Evolutionary conservation across 2,329 filamentous ascomycete species (phyloP), one percentile per base, ranked within the genome.

Genomic region (Ascochyta lentis): DNA sequence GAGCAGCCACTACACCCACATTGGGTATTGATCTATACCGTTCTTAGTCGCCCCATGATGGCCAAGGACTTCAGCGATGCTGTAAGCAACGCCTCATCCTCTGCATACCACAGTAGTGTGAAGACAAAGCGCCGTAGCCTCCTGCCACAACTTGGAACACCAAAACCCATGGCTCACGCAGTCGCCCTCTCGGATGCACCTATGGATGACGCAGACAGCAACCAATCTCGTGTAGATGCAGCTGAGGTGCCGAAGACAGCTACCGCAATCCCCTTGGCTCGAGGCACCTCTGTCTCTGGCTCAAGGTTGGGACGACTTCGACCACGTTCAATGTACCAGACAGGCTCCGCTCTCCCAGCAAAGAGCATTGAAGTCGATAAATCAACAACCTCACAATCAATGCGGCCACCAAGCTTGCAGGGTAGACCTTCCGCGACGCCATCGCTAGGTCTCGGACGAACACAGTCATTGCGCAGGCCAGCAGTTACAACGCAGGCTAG

Each of bases 401-500:
- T 64, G 58, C 66, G 54, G 8, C 62, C 64, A 31, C 58, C 65
- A 29, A 56, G 59, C 44, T 29, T 63, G 45, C 45, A 54, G 24
- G 67, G 43, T 49, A 71, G 66, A 34, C 54, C 64, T 10, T 51
- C 63, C n/a, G 59, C 59, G 43, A 46, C 61, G 12, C 59, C 53
- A 24, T 54, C 60, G 4, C 42, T 56, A 10, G 65, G 63, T 19
- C 24, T 74, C 24, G 58, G 47, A 26, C 65, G 70, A 38, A 64
- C 72, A 15, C 67, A 68, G 45, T 74, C 72, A 9, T 49, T 74
- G 9, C 68, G 71, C n/a, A 70, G 65, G 46, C 69, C 70, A 37
- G 61, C 31, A 23, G 35, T 53, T 42, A 26, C 66, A 43, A 54
- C 63, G 16, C 68, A 67, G 40, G 29, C 63, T 31, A 40, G 52